Evolutionary conservation across 805 yeast species (phyloP), one percentile per base, ranked within the genome.

Genomic region (Teunomyces aglyptinius): DNA sequence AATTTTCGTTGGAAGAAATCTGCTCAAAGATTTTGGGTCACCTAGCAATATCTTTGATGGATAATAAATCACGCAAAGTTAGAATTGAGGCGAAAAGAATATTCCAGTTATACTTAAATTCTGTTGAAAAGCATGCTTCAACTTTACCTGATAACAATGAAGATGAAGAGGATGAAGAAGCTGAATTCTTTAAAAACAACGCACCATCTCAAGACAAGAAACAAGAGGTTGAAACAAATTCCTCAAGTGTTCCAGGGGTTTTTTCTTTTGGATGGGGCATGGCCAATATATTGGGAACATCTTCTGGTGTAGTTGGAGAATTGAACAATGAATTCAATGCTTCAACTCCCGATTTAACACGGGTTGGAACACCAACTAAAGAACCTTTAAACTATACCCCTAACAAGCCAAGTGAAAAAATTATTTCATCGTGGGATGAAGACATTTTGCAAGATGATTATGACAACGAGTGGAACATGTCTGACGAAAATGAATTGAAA

Each of bases 1-100:
- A 75, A 36, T 90, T 91, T 55, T 69, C 85, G 1, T 82, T 90
- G 0, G 86, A 81, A 12, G 84, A 89, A 38, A 84, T 89, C 46
- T 87, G 96, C 47, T 82, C 84, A 19, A 88, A 85, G 60, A 79
- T 91, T 13, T 67, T 94, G 45, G 92, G 96, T 0, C 89, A 89
- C 2, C 78, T 94, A 46, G 90, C 96, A 0, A 87, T 94, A 1
- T 81, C 94, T 1, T 69, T 92, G 46, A 75, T 92, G 59, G 98
- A 94, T 63, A 77, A 75, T 45, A 67, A 63, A 43, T 85, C 89
- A 8, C 66, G 70, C 5, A 77, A 79, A 44, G 91, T 92, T 2
- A 74, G 98, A 49, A 65, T 65, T 0, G 87, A 85, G 57, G 96
- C 97, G 0, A 80, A 80, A 54, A 65, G 73, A 38, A 77, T 89